Percentiles rank a stretch among this genome's conserved stretches.
These are phyloP conservation scores for Ascochyta pisi DNA, from an alignment of 2,329 filamentous ascomycete genomes.

Conservation along the genomic window DNA sequence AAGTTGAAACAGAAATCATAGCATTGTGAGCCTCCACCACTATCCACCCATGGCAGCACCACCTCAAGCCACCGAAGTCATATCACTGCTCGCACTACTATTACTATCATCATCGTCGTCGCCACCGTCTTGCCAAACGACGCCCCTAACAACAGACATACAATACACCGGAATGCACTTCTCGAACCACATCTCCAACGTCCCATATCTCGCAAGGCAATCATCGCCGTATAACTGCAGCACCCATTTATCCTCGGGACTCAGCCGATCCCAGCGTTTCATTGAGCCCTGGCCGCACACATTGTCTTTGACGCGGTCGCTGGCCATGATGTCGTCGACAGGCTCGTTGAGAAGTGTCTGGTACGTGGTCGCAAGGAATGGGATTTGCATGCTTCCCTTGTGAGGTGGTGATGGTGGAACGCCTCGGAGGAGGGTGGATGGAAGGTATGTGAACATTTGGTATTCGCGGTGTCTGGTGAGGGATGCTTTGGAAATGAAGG, in stretches of 20 bases:
- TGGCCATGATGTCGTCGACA: conserved; percentile 8
- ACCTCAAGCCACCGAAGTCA: neutral
- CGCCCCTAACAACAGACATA: conserved; percentile 33
- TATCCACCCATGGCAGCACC: neutral
- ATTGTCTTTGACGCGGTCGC: conserved; percentile 15
- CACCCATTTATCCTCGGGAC: conserved; percentile 33
- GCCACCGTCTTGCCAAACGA: conserved; percentile 20
- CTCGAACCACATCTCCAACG: conserved; percentile 33
- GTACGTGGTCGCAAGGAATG: conserved; percentile 19
- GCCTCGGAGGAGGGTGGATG: neutral
- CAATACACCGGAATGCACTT: conserved; percentile 36
- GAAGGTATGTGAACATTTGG: conserved; percentile 6
- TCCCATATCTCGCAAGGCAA: conserved; percentile 37
- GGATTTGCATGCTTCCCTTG: neutral
- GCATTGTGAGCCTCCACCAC: neutral
- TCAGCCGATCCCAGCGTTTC: conserved; percentile 21
- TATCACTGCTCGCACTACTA: neutral
- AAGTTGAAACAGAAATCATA: neutral
- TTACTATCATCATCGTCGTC: conserved; percentile 5
- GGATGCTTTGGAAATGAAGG: conserved; percentile 23
- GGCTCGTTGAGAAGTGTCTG: conserved; percentile 19
- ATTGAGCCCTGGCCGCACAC: conserved; percentile 14
- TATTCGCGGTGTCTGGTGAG: conserved; percentile 28
- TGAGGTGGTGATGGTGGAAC: neutral
- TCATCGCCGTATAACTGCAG: conserved; percentile 41